A percentile compares a stretch with the other conserved stretches of the same genome.
phyloP scores from a whole-genome alignment of 805 yeast genomes.

The Wickerhamomyces ciferrii region DNA sequence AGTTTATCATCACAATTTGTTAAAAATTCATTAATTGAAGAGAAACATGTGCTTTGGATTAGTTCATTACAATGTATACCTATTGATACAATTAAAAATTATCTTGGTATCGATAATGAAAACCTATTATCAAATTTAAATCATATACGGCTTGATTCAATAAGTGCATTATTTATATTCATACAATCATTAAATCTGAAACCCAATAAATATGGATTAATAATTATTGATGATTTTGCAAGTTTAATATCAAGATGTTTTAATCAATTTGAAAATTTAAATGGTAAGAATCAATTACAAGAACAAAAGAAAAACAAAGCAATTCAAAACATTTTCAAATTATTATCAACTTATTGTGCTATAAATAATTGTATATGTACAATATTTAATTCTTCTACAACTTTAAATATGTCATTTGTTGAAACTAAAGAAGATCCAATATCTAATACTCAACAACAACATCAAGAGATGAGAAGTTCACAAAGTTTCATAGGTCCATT shows the following conservation, averaged over 20 bases:
- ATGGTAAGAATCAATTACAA: slow-evolving; percentile 1
- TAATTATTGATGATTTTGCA: slow-evolving; percentile 20
- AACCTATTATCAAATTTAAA: background rate
- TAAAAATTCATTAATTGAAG: slow-evolving; percentile 8
- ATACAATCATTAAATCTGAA: slow-evolving; percentile 5
- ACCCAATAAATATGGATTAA: slow-evolving; percentile 5
- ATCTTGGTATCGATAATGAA: background rate
- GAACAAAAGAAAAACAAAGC: slow-evolving; percentile 7
- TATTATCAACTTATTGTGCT: slow-evolving; percentile 10
- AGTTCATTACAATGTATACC: slow-evolving; percentile 13
- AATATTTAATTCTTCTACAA: slow-evolving; percentile 12
- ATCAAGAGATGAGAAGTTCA: background rate
- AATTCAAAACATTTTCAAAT: slow-evolving; percentile 10
- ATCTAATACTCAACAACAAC: background rate
- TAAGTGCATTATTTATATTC: slow-evolving; percentile 9
- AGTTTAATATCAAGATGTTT: slow-evolving; percentile 6
- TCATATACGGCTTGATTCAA: slow-evolving; percentile 4
- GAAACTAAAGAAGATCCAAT: slow-evolving; percentile 3
- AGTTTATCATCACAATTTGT: slow-evolving; percentile 9
- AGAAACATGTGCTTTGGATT: slow-evolving; percentile 16
- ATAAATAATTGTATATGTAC: slow-evolving; percentile 11
- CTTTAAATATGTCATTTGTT: slow-evolving; percentile 17
- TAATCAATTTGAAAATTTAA: too few species aligned
- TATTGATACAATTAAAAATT: background rate
- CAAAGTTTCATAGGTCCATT: background rate